Evolutionary conservation across 2,329 filamentous ascomycete species (phyloP), one percentile per base, ranked within the genome.

Genomic region (Talaromyces albobiverticillius): DNA sequence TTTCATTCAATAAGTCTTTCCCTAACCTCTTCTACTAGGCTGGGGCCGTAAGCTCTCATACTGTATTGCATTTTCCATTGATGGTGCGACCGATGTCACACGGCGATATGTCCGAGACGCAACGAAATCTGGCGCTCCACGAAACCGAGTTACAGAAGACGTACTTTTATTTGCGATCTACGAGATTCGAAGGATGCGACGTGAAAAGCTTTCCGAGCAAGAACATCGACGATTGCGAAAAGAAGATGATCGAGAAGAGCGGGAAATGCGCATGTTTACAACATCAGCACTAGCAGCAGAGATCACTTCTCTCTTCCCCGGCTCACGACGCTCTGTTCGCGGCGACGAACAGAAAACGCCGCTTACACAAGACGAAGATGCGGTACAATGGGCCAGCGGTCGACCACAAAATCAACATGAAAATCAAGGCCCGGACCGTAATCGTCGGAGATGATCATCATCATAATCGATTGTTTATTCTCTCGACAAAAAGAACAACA

Each of bases 11-110:
- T 49, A 26, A 23, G 20, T 23, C 26, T 22, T 46, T 62, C n/a
- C 14, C 9, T n/a, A 41, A 20, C 14, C 10, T 9, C 32, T 51
- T 46, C 49, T 53, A 40, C 9, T 59, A 85, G 82, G 92, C 57
- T 99, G 94, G 94, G 86, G 88, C 62, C 94, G 94, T 79, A 95
- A 94, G 77, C 89, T 97, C 78, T 92, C 90, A 0, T 99, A 99
- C 75, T 96, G 92, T 76, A 86, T 99, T 57, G 94, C 93, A 49
- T 99, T 99, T 69, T 95, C 91, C 11, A 91, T 90, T 54, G 94
- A 99, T 58, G 94, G 84, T 53, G 83, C 82, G 56, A 83, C 81
- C 63, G 84, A 87, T 65, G 84, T 87, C 58, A 87, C 84, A n/a
- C 77, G 83, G 42, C 80, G 83, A 61, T 87, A 87, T 63, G 82